phyloP scores from a whole-genome alignment of 1,284 basidiomycete species.

The Quambalaria eucalypti region DNA sequence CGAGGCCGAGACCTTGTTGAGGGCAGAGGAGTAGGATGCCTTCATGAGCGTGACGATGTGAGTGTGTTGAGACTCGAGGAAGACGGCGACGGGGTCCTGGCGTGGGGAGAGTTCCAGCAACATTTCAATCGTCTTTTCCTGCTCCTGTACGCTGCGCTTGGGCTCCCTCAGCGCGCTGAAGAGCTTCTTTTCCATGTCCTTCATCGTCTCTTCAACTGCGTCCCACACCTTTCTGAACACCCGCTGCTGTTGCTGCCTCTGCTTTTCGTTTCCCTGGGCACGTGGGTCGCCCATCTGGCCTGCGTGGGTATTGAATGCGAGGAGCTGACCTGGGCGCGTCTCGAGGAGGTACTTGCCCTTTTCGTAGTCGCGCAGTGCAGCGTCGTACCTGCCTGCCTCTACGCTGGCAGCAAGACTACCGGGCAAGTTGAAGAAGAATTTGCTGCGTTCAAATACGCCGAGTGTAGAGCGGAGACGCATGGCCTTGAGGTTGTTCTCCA shows the following conservation, averaged over 20 bases:
- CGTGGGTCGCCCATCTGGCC: conserved; percentile 48
- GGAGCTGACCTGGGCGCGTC: conserved; percentile 71
- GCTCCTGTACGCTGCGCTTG: conserved; percentile 73
- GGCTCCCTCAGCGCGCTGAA: conserved; percentile 69
- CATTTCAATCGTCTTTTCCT: conserved; percentile 84
- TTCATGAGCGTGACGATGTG: conserved; percentile 73
- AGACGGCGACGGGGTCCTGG: conserved; percentile 72
- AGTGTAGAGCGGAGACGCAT: conserved; percentile 85
- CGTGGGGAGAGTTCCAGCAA: conserved; percentile 38
- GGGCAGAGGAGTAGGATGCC: conserved; percentile 54
- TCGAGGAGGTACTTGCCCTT: conserved; percentile 88
- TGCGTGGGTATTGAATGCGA: conserved; percentile 50
- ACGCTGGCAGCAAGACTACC: conserved; percentile 83
- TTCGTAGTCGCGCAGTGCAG: conserved; percentile 89
- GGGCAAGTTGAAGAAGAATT: conserved; percentile 97
- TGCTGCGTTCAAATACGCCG: conserved; percentile 88
- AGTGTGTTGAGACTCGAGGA: conserved; percentile 83
- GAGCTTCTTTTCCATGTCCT: conserved; percentile 75
- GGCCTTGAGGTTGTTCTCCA: conserved; percentile 91
- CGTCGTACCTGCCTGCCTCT: conserved; percentile 68
- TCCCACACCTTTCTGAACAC: conserved; percentile 95
- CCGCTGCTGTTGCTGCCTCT: conserved; percentile 59
- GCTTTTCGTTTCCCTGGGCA: conserved; percentile 6
- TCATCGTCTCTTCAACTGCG: conserved; percentile 88
- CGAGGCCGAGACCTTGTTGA: conserved; percentile 13